Evolutionary conservation across 352 stramenopile species (phyloP).

Genomic region (Globisporangium echinulatum): DNA sequence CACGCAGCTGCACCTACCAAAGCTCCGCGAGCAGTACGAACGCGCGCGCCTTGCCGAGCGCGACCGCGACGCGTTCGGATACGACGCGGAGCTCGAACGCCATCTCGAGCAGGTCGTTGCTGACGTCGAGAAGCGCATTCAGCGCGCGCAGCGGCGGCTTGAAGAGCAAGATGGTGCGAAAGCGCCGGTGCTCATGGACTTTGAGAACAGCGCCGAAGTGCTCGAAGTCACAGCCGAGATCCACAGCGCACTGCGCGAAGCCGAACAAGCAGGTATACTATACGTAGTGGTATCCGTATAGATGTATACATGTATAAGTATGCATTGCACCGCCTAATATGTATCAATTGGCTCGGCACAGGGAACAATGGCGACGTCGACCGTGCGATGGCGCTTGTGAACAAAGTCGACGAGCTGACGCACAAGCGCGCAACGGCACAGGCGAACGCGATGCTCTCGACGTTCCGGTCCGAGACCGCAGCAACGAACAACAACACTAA

Average conservation of each 20-base stretch:
- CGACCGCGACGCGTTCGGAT: slow-evolving; percentile 45
- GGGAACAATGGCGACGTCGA: slow-evolving; percentile 55
- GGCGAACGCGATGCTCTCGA: slow-evolving; percentile 33
- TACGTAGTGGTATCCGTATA: neutral
- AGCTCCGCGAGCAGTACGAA: slow-evolving; percentile 61
- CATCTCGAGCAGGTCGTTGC: slow-evolving; percentile 54
- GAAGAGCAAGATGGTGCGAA: slow-evolving; percentile 51
- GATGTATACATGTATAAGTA: neutral
- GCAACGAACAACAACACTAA: neutral
- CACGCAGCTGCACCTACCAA: slow-evolving; percentile 58
- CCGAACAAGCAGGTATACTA: slow-evolving; percentile 35
- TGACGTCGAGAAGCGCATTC: slow-evolving; percentile 84
- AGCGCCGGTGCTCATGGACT: slow-evolving; percentile 37
- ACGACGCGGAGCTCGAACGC: slow-evolving; percentile 60
- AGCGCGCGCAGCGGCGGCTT: slow-evolving; percentile 56
- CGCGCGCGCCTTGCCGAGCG: slow-evolving; percentile 14
- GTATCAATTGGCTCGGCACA: neutral
- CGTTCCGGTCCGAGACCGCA: slow-evolving; percentile 21
- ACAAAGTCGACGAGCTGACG: slow-evolving; percentile 61
- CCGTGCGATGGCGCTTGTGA: slow-evolving; percentile 49
- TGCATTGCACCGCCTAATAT: neutral
- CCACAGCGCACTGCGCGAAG: slow-evolving; percentile 49
- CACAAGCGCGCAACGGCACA: slow-evolving; percentile 39
- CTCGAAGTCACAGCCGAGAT: slow-evolving; percentile 71
- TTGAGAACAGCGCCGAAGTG: slow-evolving; percentile 57